These are phyloP conservation scores for Colletotrichum australisinense DNA, from an alignment of 2,329 filamentous ascomycete genomes.

Conservation along the genomic window DNA sequence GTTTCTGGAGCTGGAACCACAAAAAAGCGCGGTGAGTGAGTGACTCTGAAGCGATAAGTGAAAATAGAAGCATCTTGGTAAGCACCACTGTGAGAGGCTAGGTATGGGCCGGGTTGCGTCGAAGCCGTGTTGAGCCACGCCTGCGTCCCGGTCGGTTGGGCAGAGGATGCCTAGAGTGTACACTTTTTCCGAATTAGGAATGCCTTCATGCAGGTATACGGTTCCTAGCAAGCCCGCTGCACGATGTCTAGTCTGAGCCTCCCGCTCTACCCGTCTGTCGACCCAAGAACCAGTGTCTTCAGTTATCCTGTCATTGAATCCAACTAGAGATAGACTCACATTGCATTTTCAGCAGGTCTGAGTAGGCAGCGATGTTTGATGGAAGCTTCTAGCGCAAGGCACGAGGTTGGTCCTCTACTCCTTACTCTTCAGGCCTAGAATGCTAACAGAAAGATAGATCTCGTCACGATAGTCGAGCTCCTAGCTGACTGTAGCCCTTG, in stretches of 20 bases:
- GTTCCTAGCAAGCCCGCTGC: constrained; percentile 5
- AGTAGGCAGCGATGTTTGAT: not conserved
- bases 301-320: not conserved
- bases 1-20: not conserved
- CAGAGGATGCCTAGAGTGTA: constrained; percentile 12
- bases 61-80: constrained; percentile 36
- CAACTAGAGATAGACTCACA: not conserved
- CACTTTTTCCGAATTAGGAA: not conserved
- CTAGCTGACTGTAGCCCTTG: not conserved
- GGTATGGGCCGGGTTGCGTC: constrained; percentile 15
- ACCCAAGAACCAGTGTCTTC: not conserved
- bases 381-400: not conserved
- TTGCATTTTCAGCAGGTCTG: not conserved
- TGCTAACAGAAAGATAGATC: not conserved
- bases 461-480: not conserved
- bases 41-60: not conserved
- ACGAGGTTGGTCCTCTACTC: not conserved
- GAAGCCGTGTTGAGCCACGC: not conserved
- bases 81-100: constrained; percentile 9
- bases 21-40: not conserved
- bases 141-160: constrained; percentile 20
- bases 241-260: constrained; percentile 8
- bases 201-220: constrained; percentile 10
- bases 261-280: constrained; percentile 11
- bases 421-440: not conserved